Base-by-base conservation (phyloP, 305 asterid species). In the Striga hermonthica region DNA sequence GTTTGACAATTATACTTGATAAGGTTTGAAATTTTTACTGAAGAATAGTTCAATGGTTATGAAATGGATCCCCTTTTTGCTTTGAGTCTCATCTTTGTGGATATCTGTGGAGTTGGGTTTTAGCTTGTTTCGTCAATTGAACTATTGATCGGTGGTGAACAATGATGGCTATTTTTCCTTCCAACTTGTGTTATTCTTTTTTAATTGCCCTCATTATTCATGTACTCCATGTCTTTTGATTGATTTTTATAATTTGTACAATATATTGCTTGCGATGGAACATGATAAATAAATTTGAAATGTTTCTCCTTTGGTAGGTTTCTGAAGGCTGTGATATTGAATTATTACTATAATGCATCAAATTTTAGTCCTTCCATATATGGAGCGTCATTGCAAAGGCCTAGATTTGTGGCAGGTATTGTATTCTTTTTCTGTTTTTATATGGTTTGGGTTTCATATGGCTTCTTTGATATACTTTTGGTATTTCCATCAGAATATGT, bases 401-500 rank as follows among this genome's bases (percentile, higher is more conserved):
- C 95, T 12, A 77, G 95, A 71, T 88, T 88, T 56, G 96, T 88
- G 58, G 84, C 96, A 81, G 96, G 96, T 88, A 79, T 55, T 55
- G 56, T 55, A 7, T 4, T 54, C 13, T 60, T 65, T 50, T 11
- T 12, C 31, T 34, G 44, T 34, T 38, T 4, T 35, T 14, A 22
- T 38, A 9, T 68, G 22, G 28, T 28, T 35, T 8, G 40, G 37
- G 3, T 37, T 48, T 31, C 45, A 5, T 3, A 6, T 62, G 31
- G 10, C 31, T 58, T 15, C 38, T 61, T 16, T 54, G 45, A 38
- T 0, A 28, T 55, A 11, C 22, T 14, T 39, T 55, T 62, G 48
- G 53, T 39, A 9, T 57, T 49, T 40, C 14, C 12, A 36, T 60
- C 28, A 45, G 48, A 41, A 31, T 49, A 31, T 9, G 57, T 43